Conservation (phyloP, 208 protist species). For the Leishmania arabica region DNA sequence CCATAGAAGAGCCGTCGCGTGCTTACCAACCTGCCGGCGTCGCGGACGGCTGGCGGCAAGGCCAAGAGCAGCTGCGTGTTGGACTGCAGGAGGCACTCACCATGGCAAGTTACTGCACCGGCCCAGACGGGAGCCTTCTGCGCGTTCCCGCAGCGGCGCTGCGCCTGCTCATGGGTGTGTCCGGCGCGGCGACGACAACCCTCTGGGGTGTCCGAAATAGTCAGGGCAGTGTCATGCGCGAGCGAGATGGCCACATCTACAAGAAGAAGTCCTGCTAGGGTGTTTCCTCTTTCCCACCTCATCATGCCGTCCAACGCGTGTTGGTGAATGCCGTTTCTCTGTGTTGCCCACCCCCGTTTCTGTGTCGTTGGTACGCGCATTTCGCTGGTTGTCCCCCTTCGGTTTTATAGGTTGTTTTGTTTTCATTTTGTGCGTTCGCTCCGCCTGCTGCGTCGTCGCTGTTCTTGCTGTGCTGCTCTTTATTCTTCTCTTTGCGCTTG, state of each 20-base stretch:
- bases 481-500: neutral
- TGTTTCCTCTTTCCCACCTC: neutral
- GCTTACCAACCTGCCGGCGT: slow-evolving; percentile 25
- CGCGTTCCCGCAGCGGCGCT: slow-evolving; percentile 36
- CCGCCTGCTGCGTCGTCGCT: neutral
- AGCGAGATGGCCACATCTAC: slow-evolving; percentile 32
- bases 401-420: neutral
- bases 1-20: slow-evolving; percentile 25
- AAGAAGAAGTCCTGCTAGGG: slow-evolving; percentile 19
- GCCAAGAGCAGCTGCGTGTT: slow-evolving; percentile 30
- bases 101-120: slow-evolving; percentile 39
- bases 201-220: slow-evolving; percentile 43
- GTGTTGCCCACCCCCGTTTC: neutral
- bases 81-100: slow-evolving; percentile 30
- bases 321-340: neutral
- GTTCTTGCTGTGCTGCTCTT: neutral
- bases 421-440: neutral
- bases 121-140: slow-evolving; percentile 26
- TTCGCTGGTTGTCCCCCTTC: neutral
- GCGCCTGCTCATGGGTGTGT: slow-evolving; percentile 42
- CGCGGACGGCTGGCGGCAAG: slow-evolving; percentile 31
- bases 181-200: slow-evolving; percentile 33
- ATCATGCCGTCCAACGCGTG: neutral
- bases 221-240: slow-evolving; percentile 21
- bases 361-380: neutral